Conservation (phyloP, 2,329 filamentous ascomycete species). For the Colletotrichum kahawae region DNA sequence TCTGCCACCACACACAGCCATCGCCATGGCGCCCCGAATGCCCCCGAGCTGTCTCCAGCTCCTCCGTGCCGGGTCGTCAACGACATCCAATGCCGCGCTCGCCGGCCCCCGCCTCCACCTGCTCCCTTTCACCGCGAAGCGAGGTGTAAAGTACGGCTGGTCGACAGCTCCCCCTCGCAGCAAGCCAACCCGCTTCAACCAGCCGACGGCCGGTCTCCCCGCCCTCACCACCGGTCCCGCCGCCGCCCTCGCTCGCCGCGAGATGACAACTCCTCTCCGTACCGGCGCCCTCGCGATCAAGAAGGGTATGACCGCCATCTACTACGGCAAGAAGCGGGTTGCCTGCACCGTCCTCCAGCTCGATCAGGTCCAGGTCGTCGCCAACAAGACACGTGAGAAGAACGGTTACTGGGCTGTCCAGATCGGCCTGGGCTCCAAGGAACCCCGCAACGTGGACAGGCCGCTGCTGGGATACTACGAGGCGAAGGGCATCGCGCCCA, state of each 20-base stretch:
- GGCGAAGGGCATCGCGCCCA: slow-evolving; percentile 79
- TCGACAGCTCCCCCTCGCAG: slow-evolving; percentile 56
- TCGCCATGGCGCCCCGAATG: slow-evolving; percentile 23
- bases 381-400: slow-evolving; percentile 78
- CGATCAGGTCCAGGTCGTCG: slow-evolving; percentile 88
- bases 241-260: slow-evolving; percentile 64
- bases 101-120: slow-evolving; percentile 38
- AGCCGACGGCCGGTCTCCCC: slow-evolving; percentile 60
- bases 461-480: slow-evolving; percentile 90
- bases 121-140: slow-evolving; percentile 49
- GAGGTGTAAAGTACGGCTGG: slow-evolving; percentile 66
- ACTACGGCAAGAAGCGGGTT: slow-evolving; percentile 77
- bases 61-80: slow-evolving; percentile 4
- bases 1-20: not conserved
- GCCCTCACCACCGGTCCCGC: slow-evolving; percentile 61
- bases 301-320: slow-evolving; percentile 95
- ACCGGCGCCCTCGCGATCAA: slow-evolving; percentile 87
- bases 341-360: slow-evolving; percentile 93
- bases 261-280: slow-evolving; percentile 66
- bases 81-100: slow-evolving; percentile 8
- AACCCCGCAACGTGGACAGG: slow-evolving; percentile 77
- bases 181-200: slow-evolving; percentile 65
- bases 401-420: slow-evolving; percentile 97
- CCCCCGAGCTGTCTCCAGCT: slow-evolving; percentile 21
- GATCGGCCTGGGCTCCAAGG: slow-evolving; percentile 78